These are phyloP conservation scores for Bipolaris zeicola DNA, from an alignment of 2,329 filamentous ascomycete species.

Conservation along the genomic window DNA sequence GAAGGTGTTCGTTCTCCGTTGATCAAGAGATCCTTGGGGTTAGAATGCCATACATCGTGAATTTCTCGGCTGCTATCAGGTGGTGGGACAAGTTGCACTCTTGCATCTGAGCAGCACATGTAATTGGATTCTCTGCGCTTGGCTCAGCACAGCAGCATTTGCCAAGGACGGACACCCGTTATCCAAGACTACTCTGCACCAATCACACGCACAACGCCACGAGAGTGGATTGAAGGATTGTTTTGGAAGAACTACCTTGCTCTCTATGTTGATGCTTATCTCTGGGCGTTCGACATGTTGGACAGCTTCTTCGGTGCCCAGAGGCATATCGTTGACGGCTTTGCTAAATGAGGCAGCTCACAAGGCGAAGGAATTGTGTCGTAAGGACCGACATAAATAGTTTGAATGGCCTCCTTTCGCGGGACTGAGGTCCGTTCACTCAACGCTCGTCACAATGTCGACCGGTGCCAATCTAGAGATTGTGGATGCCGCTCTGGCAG, in stretches of 20 bases:
- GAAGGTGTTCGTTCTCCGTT: slow-evolving; percentile 18
- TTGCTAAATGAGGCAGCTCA: slow-evolving; percentile 28
- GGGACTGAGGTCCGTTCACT: not conserved
- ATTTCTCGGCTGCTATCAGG: slow-evolving; percentile 1
- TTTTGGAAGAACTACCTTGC: slow-evolving; percentile 1
- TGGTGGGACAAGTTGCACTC: not conserved
- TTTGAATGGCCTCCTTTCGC: not conserved
- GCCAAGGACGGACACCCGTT: slow-evolving; percentile 7
- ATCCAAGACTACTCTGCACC: slow-evolving; percentile 24
- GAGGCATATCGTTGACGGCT: slow-evolving; percentile 5
- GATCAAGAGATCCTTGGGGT: slow-evolving; percentile 5
- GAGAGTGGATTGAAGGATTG: slow-evolving; percentile 1
- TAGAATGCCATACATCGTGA: not conserved
- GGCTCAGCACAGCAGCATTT: slow-evolving; percentile 9
- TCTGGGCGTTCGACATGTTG: slow-evolving; percentile 10
- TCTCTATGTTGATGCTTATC: slow-evolving; percentile 9
- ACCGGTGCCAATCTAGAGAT: slow-evolving; percentile 25
- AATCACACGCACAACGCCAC: slow-evolving; percentile 13
- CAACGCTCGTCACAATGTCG: slow-evolving; percentile 18
- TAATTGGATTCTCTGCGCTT: slow-evolving; percentile 7
- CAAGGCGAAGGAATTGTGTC: not conserved
- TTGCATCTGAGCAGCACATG: not conserved
- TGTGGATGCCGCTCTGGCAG: slow-evolving; percentile 22
- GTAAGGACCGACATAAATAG: slow-evolving; percentile 8
- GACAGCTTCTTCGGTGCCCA: slow-evolving; percentile 18